Base-by-base conservation (phyloP, 495 filamentous ascomycete genomes). In the Chaetomium fimeti region DNA sequence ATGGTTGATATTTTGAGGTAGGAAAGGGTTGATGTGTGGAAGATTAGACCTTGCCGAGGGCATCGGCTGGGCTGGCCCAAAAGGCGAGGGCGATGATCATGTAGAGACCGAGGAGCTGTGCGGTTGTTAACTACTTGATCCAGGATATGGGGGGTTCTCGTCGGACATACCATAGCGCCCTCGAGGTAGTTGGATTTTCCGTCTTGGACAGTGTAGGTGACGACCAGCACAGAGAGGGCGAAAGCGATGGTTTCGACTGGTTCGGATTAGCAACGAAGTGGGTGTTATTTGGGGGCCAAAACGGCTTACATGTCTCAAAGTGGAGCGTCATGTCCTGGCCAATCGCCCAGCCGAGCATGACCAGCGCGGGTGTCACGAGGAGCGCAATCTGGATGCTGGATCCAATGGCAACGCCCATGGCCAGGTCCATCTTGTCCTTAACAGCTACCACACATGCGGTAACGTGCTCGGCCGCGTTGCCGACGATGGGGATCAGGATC, bases 371-470 rank as follows among this genome's bases (percentile, higher is more conserved):
- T 1, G 93, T 97, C 36, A 97, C 91, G 38, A 96, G 88, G 40
- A 97, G 82, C 5, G 93, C 93, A 71, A 98, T 97, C 76, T 98
- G 93, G 79, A 98, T 87, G 73, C 89, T 91, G 70, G 88, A 91
- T 40, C 93, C 93, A 65, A 98, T 92, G 11, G 93, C 94, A 25
- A 97, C 93, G 20, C 91, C 90, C 77, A 98, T 91, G 20, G 93
- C 93, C 18, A 98, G 83, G 69, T 97, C 92, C 94, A 98, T 98
- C 83, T 98, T 98, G 76, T 95, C 84, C 79, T 96, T 96, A 70
- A 88, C 84, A 0, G 94, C 91, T 47, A 97, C 93, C 32, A 97
- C 88, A 45, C 92, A 88, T 15, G 94, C 94, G 9, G 94, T 97
- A 45, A 96, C 93, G 74, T 98, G 94, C 77, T 98, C 94, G 11